Conservation (phyloP, 345 rosid genomes). For the Ceriops tagal region DNA sequence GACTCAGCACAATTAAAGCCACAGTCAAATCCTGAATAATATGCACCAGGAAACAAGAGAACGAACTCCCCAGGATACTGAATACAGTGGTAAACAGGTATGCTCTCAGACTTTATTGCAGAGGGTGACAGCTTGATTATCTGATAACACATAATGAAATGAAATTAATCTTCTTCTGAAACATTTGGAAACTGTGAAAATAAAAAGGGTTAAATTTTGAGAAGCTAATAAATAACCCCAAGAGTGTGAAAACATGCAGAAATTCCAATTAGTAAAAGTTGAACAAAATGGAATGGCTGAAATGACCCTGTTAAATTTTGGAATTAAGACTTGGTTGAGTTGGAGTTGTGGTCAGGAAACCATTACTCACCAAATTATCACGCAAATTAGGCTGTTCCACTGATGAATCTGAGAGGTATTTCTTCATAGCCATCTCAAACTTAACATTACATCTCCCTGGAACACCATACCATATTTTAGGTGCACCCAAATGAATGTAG, state of each 20-base stretch:
- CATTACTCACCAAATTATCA: conserved; percentile 42
- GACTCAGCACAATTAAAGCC: conserved; percentile 72
- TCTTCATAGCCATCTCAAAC: conserved; percentile 40
- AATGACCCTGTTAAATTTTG: no score
- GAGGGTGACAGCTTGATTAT: conserved; percentile 35
- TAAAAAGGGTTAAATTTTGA: neutral
- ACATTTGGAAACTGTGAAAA: neutral
- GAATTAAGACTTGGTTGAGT: no score
- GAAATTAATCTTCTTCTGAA: neutral
- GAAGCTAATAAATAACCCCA: neutral
- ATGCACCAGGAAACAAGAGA: conserved; percentile 60
- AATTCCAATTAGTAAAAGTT: no score
- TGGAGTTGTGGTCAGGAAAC: neutral
- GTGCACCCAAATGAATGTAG: conserved; percentile 67
- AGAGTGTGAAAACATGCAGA: no score
- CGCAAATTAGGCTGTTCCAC: conserved; percentile 25
- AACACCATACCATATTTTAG: conserved; percentile 60
- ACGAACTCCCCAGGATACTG: conserved; percentile 74
- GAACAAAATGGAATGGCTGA: no score
- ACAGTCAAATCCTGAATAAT: conserved; percentile 53
- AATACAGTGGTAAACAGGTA: conserved; percentile 57
- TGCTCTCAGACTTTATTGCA: conserved; percentile 43
- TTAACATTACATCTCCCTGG: conserved; percentile 42
- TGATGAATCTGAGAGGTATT: conserved; percentile 26
- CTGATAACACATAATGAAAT: conserved; percentile 34